Base-by-base conservation (phyloP, 1,139 yeast genomes). In the Debaryomyces sp. region DNA sequence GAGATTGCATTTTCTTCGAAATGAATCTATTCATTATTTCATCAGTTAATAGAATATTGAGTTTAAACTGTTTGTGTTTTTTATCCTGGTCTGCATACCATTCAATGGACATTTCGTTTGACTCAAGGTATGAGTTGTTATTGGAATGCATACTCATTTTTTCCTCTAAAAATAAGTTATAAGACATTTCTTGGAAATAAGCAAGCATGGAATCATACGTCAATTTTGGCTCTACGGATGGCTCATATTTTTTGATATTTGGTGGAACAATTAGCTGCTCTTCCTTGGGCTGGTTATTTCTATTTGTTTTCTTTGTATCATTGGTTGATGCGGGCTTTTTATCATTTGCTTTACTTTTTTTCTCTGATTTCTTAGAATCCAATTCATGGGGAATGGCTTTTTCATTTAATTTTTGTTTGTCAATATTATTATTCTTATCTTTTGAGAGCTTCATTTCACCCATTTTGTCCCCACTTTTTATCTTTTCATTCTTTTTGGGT, bases 111-210 rank as follows among this genome's bases (percentile, higher is more conserved):
- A 73, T 64, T 45, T 72, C 77, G 2, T 61, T 59, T 1, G 77
- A 64, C 41, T 80, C 76, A 15, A 69, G 59, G 39, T 58, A 60
- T 36, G 62, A 57, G 36, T 78, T 73, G 2, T 75, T 67, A 43
- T 83, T 73, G 38, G 81, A 71, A 32, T 75, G 73, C 27, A 45
- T 32, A 37, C 75, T 77, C 30, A 73, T 62, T 41, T 73, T 68
- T 55, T 85, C 89, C 61, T 86, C 92, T 45, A 82, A 68, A 52
- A 82, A 84, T 48, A 85, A 65, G 48, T 84, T 84, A 62, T 78
- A 79, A 51, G 87, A 77, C 71, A 84, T 78, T 56, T 82, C 85
- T 54, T 77, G 68, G 58, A 76, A 80, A 58, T 86, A 85, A 12
- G 75, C 70, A 6, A 71, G 66, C 56, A 85, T 57, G 29, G 76